A percentile compares a stretch with the other conserved stretches of the same genome.
Conservation (phyloP, 176 grass and related monocot species). For the Tillandsia leiboldiana region DNA sequence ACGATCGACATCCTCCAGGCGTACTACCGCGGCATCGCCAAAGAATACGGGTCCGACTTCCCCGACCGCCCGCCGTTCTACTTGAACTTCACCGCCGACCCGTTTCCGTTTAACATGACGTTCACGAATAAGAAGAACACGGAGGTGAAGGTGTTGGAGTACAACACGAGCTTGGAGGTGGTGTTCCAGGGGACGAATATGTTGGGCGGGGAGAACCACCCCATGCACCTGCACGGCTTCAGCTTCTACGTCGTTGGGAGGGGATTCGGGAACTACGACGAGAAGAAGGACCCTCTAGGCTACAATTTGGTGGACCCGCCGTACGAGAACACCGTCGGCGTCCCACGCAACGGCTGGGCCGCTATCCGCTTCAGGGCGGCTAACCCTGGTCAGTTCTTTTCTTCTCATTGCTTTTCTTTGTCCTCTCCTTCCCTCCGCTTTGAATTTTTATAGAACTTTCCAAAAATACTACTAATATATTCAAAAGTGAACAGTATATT, state of each 20-base stretch:
- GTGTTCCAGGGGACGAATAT: constrained; percentile 62
- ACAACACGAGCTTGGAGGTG: constrained; percentile 39
- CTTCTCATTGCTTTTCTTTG: too few species aligned
- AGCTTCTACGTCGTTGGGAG: constrained; percentile 59
- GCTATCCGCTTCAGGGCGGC: constrained; percentile 60
- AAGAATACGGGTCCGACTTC: constrained; percentile 34
- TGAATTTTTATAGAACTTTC: too few species aligned
- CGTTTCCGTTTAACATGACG: too few species aligned
- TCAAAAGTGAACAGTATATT: too few species aligned
- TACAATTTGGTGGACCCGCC: constrained; percentile 78
- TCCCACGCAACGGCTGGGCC: constrained; percentile 47
- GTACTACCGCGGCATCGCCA: background rate
- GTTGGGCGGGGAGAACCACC: constrained; percentile 53
- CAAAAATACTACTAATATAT: too few species aligned
- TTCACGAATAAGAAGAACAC: constrained; percentile 18
- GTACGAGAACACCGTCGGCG: constrained; percentile 55
- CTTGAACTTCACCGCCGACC: constrained; percentile 34
- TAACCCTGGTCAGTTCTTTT: constrained; percentile 38
- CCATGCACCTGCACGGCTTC: constrained; percentile 61
- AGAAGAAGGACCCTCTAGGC: constrained; percentile 22
- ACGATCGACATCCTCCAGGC: constrained; percentile 24
- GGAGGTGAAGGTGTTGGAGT: constrained; percentile 40
- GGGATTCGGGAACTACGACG: constrained; percentile 66
- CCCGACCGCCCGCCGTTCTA: constrained; percentile 30
- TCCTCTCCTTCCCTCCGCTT: too few species aligned